phyloP scores from a whole-genome alignment of 129 eudicot species.

The Flaveria brownii region DNA sequence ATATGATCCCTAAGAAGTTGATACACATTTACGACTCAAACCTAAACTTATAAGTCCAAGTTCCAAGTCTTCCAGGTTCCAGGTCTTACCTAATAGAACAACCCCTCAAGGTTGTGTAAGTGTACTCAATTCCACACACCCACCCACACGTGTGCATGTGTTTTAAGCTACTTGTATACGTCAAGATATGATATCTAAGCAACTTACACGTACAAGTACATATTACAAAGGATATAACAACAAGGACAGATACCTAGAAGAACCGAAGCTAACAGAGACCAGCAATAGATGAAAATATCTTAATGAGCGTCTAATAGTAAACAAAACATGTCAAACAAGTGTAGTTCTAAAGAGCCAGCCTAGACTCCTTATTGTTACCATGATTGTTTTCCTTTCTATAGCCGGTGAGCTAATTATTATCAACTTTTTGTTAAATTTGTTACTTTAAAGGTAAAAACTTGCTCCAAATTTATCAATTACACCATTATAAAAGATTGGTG shows the following conservation, averaged over 20 bases:
- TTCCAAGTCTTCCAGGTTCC: background rate
- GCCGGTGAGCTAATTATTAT: background rate
- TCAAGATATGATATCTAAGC: background rate
- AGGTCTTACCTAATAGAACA: background rate
- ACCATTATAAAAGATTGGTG: conserved; percentile 3
- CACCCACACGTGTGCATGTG: background rate
- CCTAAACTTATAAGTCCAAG: background rate
- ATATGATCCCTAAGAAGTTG: background rate
- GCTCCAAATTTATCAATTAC: conserved; percentile 8
- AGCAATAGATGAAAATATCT: background rate
- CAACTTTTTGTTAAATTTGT: background rate
- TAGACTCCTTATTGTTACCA: background rate
- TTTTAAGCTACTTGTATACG: background rate
- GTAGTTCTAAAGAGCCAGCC: background rate
- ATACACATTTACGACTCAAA: background rate
- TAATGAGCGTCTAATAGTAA: background rate
- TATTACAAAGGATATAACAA: background rate
- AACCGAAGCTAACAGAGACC: conserved; percentile 7
- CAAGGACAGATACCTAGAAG: background rate
- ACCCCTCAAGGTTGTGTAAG: background rate
- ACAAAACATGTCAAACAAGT: background rate
- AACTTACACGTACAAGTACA: background rate
- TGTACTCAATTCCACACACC: background rate
- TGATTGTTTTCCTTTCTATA: background rate
- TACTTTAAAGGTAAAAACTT: conserved; percentile 6